Base-by-base conservation (phyloP, 2,329 filamentous ascomycete species). In the Colletotrichum gloeosporioides region DNA sequence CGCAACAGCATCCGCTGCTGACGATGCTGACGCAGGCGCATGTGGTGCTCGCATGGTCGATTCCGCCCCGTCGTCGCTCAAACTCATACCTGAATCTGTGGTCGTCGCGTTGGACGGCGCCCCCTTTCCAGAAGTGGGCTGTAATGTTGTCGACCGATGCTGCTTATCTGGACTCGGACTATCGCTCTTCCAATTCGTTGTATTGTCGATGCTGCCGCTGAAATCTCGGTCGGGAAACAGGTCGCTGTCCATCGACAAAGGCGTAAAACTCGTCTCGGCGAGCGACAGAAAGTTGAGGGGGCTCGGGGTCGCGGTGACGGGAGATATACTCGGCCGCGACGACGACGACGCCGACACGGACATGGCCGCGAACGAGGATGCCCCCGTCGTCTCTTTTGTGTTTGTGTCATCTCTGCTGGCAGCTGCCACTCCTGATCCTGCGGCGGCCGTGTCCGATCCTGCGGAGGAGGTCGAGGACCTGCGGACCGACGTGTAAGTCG, bases 161-260 rank as follows among this genome's bases (percentile, higher is more conserved):
- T 32, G 62, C 49, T 61, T 66, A 39, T 61, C 22, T 18, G 32
- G 63, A 31, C 49, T 75, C 25, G 62, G 36, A 6, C 69, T 75
- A 16, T 32, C 31, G 16, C 25, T 64, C 9, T 31, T 12, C 49
- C 61, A 27, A 8, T 39, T 62, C n/a, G 44, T 8, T 0, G 44
- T 53, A 13, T n/a, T 53, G 44, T 13, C 13, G 18, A 44, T n/a
- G n/a, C 16, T 18, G 2, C 44, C 44, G 44, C 44, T 53, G 6
- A 34, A 27, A 6, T 49, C 59, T 22, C 53, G 36, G 10, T 77
- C 74, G 76, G 34, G 44, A 70, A 76, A 77, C 34, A 76, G 65
- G 69, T 80, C 80, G 75, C 77, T 79, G 75, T 79, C 77, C 80
- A 83, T 80, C 22, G 82, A 83, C 55, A 84, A 69, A n/a, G 82